Percentiles rank a stretch among this genome's conserved stretches.
Conservation (phyloP, 148 eudicot species). For the Pouteria glomerata region DNA sequence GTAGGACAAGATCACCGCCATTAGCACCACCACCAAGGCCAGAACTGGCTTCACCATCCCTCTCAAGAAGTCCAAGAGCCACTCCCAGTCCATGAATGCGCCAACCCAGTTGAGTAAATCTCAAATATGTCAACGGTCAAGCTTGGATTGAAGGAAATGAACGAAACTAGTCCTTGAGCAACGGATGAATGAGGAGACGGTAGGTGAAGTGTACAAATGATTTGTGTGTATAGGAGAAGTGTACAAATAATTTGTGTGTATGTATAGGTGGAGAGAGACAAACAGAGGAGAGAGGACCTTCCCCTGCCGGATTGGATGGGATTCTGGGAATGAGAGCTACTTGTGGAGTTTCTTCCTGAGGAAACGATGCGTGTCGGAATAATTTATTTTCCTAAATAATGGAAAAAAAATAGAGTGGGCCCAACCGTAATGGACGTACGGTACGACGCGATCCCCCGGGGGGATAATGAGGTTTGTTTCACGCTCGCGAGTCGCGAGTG, state of each 20-base stretch:
- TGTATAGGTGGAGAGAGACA: background rate
- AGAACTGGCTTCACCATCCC: constrained; percentile 83
- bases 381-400: background rate
- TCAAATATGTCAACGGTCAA: too few species aligned
- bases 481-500: too few species aligned
- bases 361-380: background rate
- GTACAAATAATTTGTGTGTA: constrained; percentile 15
- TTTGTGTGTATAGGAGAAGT: background rate
- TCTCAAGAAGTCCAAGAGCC: constrained; percentile 49
- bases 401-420: too few species aligned
- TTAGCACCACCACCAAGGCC: constrained; percentile 57
- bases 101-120: too few species aligned
- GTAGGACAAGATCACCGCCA: constrained; percentile 62
- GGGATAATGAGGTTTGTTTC: too few species aligned
- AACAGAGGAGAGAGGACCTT: constrained; percentile 17
- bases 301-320: constrained; percentile 14
- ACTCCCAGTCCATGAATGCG: constrained; percentile 72
- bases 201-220: too few species aligned
- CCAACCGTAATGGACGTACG: too few species aligned
- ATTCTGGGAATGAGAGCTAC: background rate
- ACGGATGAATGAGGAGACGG: too few species aligned
- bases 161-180: too few species aligned
- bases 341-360: constrained; percentile 2
- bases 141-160: too few species aligned
- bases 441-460: too few species aligned